Percentiles rank a stretch among this genome's conserved stretches.
Evolutionary conservation across 768 basidiomycete genomes (phyloP).

Genomic region (Trametes cinnabarina): DNA sequence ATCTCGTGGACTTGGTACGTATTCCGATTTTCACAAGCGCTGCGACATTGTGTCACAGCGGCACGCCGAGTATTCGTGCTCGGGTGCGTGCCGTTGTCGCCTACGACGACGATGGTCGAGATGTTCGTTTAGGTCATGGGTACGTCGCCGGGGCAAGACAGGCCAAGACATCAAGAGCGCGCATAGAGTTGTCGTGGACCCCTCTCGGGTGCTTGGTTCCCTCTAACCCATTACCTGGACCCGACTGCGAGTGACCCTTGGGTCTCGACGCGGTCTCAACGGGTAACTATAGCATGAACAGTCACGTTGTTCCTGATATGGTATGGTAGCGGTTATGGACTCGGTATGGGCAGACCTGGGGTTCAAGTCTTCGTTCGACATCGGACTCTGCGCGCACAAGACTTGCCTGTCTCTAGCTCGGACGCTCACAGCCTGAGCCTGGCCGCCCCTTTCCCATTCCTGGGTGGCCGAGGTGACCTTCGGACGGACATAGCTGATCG

Average conservation of each 20-base stretch:
- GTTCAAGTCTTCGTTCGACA: conserved; percentile 37
- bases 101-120: conserved; percentile 14
- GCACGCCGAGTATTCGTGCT: conserved; percentile 30
- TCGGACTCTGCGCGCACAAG: conserved; percentile 44
- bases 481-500: conserved; percentile 26
- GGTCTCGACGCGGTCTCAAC: conserved; percentile 35
- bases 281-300: conserved; percentile 41
- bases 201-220: conserved; percentile 30
- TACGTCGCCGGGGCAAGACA: conserved; percentile 36
- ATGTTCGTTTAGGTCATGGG: conserved; percentile 35
- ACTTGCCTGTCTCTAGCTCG: conserved; percentile 54
- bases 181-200: conserved; percentile 32
- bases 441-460: conserved; percentile 24
- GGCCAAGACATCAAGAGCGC: conserved; percentile 33
- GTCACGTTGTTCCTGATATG: conserved; percentile 46
- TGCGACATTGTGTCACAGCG: conserved; percentile 34
- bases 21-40: conserved; percentile 48
- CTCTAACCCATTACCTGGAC: conserved; percentile 43
- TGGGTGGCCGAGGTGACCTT: conserved; percentile 38
- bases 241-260: conserved; percentile 33
- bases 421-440: conserved; percentile 41
- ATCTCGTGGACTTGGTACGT: conserved; percentile 99
- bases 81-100: conserved; percentile 8
- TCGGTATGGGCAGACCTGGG: conserved; percentile 37
- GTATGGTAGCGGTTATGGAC: conserved; percentile 53